Conservation (phyloP, 768 basidiomycete species). For the Mycena epipterygia region DNA sequence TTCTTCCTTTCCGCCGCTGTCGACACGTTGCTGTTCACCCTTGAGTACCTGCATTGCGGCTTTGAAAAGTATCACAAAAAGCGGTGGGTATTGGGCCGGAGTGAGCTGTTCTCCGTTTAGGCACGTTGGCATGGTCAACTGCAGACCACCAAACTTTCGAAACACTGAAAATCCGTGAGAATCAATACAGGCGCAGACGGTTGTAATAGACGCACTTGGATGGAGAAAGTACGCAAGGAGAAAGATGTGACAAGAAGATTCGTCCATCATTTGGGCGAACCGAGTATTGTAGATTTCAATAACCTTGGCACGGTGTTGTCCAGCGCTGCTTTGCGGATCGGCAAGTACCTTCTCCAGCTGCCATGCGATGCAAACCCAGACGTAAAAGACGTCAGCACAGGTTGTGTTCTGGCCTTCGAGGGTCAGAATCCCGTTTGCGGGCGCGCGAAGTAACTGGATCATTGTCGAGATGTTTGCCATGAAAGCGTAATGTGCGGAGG, state of each 20-base stretch:
- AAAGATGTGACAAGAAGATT: slow-evolving; percentile 43
- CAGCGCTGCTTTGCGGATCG: too few relatives aligned
- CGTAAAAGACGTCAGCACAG: slow-evolving; percentile 48
- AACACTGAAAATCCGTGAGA: too few relatives aligned
- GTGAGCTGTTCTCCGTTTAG: too few relatives aligned
- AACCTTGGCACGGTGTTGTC: too few relatives aligned
- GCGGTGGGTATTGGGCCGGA: too few relatives aligned
- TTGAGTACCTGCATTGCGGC: slow-evolving; percentile 28
- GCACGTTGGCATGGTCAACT: too few relatives aligned
- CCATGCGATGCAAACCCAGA: background rate
- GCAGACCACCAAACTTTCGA: too few relatives aligned
- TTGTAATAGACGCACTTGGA: slow-evolving; percentile 29
- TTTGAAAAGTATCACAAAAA: too few relatives aligned
- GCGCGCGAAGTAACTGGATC: too few relatives aligned
- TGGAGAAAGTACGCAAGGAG: slow-evolving; percentile 46
- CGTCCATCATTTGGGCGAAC: slow-evolving; percentile 47
- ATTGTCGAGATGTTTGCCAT: slow-evolving; percentile 7
- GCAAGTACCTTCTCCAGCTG: too few relatives aligned
- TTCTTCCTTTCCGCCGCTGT: slow-evolving; percentile 29
- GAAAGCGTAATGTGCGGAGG: slow-evolving; percentile 29
- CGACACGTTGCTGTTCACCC: slow-evolving; percentile 35
- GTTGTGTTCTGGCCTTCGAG: slow-evolving; percentile 46
- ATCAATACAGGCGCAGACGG: too few relatives aligned
- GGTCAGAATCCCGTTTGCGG: slow-evolving; percentile 42
- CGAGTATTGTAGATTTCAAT: too few relatives aligned